Evolutionary conservation across 2,329 filamentous ascomycete species (phyloP), one percentile per base, ranked within the genome.

Genomic region (Fusarium odoratissimum): DNA sequence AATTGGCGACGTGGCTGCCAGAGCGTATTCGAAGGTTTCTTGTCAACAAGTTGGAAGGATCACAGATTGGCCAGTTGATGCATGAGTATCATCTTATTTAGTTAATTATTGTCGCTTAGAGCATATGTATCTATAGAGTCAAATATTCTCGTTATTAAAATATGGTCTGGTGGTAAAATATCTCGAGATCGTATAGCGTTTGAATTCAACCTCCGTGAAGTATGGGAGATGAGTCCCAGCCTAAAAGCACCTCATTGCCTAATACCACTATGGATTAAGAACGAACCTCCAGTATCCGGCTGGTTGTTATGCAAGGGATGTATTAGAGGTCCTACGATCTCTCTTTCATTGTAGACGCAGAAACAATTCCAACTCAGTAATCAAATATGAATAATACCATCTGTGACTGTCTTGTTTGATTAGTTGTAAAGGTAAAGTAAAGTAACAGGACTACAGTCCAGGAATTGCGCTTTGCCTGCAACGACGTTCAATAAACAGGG

Each of bases 61-160:
- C 57, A 7, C 35, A 60, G 46, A 60, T 60, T 35, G 57, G 57
- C 9, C 46, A 55, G 19, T 13, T 60, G n/a, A 60, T 60, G 57
- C 57, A 60, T 13, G 23, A 60, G 17, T 35, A 60, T 28, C 45
- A 60, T n/a, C 46, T 60, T 12, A 55, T 60, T 23, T 60, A 52
- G 19, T 12, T 23, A 9, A 49, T 5, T 23, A 7, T 10, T 23
- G 0, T 19, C 2, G 6, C 16, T 23, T 23, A 8, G 16, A 49
- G 30, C 10, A 33, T 49, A 33, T 19, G 6, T 3, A 19, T 13
- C 17, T 23, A 33, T 33, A 23, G 11, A 48, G 10, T n/a, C n/a
- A 3, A 31, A 17, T 31, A 31, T 14, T 31, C 9, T 31, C 4
- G 2, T 17, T n/a, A 8, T n/a, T 11, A n/a, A 8, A 6, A 16